phyloP scores from a whole-genome alignment of 2,329 filamentous ascomycete genomes.

The Penicillium sp. region DNA sequence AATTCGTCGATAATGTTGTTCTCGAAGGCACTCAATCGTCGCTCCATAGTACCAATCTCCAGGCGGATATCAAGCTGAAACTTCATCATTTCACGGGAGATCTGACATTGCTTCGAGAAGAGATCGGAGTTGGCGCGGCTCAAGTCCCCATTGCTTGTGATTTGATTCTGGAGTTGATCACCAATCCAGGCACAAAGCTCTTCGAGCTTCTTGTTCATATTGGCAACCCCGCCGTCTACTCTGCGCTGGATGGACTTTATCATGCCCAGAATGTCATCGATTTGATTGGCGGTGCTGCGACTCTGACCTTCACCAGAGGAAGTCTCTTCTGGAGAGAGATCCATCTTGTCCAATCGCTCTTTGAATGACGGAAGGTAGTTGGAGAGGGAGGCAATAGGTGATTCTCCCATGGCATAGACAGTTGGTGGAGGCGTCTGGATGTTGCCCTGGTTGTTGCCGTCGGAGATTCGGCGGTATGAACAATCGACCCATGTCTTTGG shows the following conservation, averaged over 20 bases:
- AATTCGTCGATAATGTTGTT: constrained; percentile 9
- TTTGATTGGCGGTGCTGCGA: not conserved
- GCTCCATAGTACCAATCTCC: constrained; percentile 10
- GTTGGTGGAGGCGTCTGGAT: not conserved
- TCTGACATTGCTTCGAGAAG: constrained; percentile 3
- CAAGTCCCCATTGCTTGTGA: constrained; percentile 7
- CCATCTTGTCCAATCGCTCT: constrained; percentile 11
- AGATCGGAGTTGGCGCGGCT: constrained; percentile 12
- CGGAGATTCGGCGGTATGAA: not conserved
- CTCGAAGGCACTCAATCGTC: constrained; percentile 10
- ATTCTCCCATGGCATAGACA: not conserved
- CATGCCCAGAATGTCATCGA: constrained; percentile 11
- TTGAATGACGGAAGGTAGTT: constrained; percentile 7
- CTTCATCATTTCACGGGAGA: constrained; percentile 12
- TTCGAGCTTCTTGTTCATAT: constrained; percentile 7
- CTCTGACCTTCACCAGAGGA: not conserved
- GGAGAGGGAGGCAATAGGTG: not conserved
- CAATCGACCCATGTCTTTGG: constrained; percentile 3
- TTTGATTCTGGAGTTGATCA: constrained; percentile 10
- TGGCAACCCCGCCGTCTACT: constrained; percentile 2
- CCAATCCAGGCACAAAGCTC: constrained; percentile 13
- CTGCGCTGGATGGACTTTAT: constrained; percentile 10
- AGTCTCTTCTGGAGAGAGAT: not conserved
- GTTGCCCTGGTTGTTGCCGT: not conserved
- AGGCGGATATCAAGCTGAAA: constrained; percentile 13